phyloP scores from a whole-genome alignment of 2,329 filamentous ascomycete species.

The Blastomyces silverae region DNA sequence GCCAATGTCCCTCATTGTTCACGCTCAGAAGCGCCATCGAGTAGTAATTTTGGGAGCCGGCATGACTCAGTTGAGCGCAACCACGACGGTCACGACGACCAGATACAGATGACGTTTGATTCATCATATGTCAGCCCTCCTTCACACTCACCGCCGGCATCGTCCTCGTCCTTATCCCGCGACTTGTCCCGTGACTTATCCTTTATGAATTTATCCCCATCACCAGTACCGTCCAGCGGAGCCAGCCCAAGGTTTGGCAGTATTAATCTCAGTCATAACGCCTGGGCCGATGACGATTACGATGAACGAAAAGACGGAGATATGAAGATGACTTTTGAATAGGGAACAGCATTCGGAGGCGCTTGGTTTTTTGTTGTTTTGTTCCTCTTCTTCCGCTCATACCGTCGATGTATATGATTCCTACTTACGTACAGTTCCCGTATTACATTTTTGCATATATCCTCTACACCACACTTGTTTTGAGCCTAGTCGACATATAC shows the following conservation, averaged over 20 bases:
- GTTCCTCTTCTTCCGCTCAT: constrained; percentile 14
- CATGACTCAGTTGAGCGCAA: not conserved
- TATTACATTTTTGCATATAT: not conserved
- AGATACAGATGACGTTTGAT: constrained; percentile 65
- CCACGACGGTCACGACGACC: constrained; percentile 25
- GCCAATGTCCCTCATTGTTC: not conserved
- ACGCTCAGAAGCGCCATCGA: not conserved
- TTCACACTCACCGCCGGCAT: not conserved
- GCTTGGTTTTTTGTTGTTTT: constrained; percentile 10
- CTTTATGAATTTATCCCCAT: constrained; percentile 19
- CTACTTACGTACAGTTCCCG: not conserved
- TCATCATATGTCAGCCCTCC: constrained; percentile 48
- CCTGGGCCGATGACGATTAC: constrained; percentile 65
- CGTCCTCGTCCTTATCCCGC: not conserved
- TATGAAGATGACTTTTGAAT: constrained; percentile 73
- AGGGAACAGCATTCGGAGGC: not conserved
- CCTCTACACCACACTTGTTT: not conserved
- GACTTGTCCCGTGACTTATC: constrained; percentile 3
- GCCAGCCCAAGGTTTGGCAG: constrained; percentile 22
- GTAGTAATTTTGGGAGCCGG: not conserved
- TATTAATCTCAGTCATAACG: constrained; percentile 41
- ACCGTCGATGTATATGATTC: not conserved
- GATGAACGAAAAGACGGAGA: constrained; percentile 67
- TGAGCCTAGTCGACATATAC: not conserved
- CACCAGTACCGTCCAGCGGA: constrained; percentile 50